Base-by-base conservation (phyloP, 495 filamentous ascomycete species). In the Hypoxylon fuscum region DNA sequence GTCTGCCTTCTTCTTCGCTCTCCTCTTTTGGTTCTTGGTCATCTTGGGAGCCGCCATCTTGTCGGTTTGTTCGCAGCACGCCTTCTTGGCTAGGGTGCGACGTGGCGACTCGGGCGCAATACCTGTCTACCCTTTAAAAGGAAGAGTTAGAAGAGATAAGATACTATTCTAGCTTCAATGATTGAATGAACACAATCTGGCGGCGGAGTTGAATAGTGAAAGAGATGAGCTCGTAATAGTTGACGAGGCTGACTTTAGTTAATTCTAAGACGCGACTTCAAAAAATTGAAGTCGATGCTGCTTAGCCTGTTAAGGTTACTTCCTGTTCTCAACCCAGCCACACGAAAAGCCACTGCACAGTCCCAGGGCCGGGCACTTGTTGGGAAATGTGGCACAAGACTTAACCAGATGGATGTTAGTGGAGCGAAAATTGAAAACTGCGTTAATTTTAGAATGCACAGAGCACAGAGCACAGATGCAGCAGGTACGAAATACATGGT, bases 1-100 rank as follows among this genome's bases (percentile, higher is more conserved):
- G 62, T 90, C 83, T 50, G 89, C 89, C 84, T 96, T 97, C 81
- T 91, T 96, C 82, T 92, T 92, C 25, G 92, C 92, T 70, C 89
- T 85, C 72, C 90, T 83, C 70, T 91, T 83, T 74, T 93, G 89
- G 68, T 96, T 95, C 77, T 93, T 96, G 71, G 84, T 90, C 73
- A 85, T 80, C 75, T 93, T 93, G 63, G 77, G 69, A 44, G 74
- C 68, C 51, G 81, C 82, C 83, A 83, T 84, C 65, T 73, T 81
- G 76, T 65, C 42, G 20, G 22, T 41, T 21, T 20, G 40, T 22
- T 57, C 23, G 15, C 34, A 49, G 40, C 18, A 25, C 51, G 47
- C 56, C 46, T 55, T 17, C 45, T 46, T 53, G 12, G 20, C 40
- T 48, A 23, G 45, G 49, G 46, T 40, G 40, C 25, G 29, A 48